These are phyloP conservation scores for Corchorus olitorius DNA, from an alignment of 345 rosid genomes.

Conservation along the genomic window DNA sequence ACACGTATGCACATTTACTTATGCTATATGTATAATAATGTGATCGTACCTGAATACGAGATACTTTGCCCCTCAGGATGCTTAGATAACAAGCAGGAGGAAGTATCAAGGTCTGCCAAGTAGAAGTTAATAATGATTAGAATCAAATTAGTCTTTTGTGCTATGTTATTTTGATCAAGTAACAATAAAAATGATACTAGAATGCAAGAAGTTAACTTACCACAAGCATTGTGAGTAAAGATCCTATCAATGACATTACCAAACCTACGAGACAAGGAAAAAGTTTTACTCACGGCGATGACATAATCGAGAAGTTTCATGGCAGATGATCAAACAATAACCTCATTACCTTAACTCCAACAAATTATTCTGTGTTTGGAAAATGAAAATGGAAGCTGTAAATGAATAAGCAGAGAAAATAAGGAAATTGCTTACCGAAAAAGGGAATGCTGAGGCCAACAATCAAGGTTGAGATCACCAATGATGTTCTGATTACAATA, in stretches of 20 bases:
- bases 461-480: conserved; percentile 75
- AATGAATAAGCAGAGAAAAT: background rate
- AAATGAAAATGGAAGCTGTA: background rate
- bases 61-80: conserved; percentile 61
- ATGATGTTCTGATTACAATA: conserved; percentile 66
- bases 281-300: background rate
- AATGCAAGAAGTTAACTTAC: conserved; percentile 43
- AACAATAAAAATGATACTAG: background rate
- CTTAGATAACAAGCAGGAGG: conserved; percentile 91
- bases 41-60: conserved; percentile 53
- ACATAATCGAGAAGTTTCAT: background rate
- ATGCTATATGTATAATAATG: background rate
- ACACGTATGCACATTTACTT: too few species aligned
- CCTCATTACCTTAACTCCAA: background rate
- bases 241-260: conserved; percentile 87
- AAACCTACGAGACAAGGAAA: conserved; percentile 50
- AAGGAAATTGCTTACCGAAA: conserved; percentile 54
- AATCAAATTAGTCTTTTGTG: background rate
- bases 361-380: background rate
- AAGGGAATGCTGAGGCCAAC: conserved; percentile 86
- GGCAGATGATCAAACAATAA: background rate
- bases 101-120: conserved; percentile 80
- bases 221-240: conserved; percentile 89
- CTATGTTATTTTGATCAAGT: background rate
- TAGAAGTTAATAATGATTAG: background rate